phyloP scores from a whole-genome alignment of 345 rosid genomes.

The Lenwebbia sp. region DNA sequence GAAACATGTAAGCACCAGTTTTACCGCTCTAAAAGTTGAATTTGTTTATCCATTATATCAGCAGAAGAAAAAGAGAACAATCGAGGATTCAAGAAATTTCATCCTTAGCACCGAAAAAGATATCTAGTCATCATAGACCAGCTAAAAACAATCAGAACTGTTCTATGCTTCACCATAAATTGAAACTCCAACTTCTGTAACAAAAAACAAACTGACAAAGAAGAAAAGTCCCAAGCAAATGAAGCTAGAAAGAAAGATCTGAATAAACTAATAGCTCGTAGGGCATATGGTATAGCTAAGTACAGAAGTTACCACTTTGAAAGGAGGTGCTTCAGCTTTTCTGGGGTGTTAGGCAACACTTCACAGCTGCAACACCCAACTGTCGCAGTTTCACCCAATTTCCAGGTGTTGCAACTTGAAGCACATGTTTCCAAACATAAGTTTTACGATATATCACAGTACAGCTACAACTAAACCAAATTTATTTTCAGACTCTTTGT shows the following conservation, averaged over 20 bases:
- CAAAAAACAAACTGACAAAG: background rate
- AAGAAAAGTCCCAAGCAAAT: background rate
- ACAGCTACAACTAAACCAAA: background rate
- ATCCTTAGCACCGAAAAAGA: background rate
- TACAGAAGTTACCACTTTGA: background rate
- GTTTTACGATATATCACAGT: background rate
- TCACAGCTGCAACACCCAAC: background rate
- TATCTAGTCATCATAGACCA: background rate
- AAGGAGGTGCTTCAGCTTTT: background rate
- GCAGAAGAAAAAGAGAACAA: background rate
- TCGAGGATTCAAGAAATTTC: background rate
- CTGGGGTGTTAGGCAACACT: background rate
- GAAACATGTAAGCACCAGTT: conserved; percentile 4
- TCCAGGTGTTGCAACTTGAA: background rate
- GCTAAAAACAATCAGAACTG: background rate
- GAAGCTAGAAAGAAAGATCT: background rate
- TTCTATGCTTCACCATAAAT: background rate
- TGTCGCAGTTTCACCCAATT: background rate
- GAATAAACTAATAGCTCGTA: background rate
- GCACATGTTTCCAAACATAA: background rate
- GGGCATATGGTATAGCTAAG: background rate
- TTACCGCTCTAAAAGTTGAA: background rate
- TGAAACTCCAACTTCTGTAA: background rate
- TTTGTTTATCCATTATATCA: background rate
- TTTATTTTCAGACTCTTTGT: background rate